These are phyloP conservation scores for Botrytis medusae DNA, from an alignment of 2,329 filamentous ascomycete species.

Conservation along the genomic window DNA sequence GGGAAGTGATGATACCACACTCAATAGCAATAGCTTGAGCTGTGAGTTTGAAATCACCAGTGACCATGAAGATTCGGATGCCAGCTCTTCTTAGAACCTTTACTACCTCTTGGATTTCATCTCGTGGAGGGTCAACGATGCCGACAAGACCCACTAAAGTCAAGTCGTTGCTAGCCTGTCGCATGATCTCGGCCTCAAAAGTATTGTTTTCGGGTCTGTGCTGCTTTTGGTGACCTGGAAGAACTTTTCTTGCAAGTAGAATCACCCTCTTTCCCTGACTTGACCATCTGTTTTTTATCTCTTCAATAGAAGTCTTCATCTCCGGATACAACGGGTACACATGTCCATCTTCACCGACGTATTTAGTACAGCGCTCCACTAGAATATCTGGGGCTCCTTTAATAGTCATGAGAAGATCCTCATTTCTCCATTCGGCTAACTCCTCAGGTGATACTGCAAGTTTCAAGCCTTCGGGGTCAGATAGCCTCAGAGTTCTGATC, in stretches of 20 bases:
- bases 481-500: conserved; percentile 61
- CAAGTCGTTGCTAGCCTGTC: conserved; percentile 49
- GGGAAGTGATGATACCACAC: conserved; percentile 63
- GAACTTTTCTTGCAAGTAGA: conserved; percentile 58
- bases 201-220: conserved; percentile 41
- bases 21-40: conserved; percentile 69
- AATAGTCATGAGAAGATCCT: conserved; percentile 56
- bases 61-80: conserved; percentile 74
- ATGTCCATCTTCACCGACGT: conserved; percentile 56
- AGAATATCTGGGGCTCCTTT: conserved; percentile 71
- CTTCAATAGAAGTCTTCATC: conserved; percentile 50
- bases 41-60: conserved; percentile 74
- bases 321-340: conserved; percentile 49
- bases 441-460: conserved; percentile 24
- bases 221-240: conserved; percentile 21
- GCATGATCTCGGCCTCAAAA: conserved; percentile 55
- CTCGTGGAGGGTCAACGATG: conserved; percentile 57
- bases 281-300: conserved; percentile 65
- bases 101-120: conserved; percentile 57
- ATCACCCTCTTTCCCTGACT: conserved; percentile 65
- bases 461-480: conserved; percentile 24
- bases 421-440: conserved; percentile 19
- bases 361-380: conserved; percentile 65
- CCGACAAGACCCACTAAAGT: conserved; percentile 56
- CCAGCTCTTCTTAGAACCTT: conserved; percentile 64